A percentile compares a stretch with the other conserved stretches of the same genome.
phyloP scores from a whole-genome alignment of 2,329 filamentous ascomycete genomes.

The Colletotrichum ledebouriae region DNA sequence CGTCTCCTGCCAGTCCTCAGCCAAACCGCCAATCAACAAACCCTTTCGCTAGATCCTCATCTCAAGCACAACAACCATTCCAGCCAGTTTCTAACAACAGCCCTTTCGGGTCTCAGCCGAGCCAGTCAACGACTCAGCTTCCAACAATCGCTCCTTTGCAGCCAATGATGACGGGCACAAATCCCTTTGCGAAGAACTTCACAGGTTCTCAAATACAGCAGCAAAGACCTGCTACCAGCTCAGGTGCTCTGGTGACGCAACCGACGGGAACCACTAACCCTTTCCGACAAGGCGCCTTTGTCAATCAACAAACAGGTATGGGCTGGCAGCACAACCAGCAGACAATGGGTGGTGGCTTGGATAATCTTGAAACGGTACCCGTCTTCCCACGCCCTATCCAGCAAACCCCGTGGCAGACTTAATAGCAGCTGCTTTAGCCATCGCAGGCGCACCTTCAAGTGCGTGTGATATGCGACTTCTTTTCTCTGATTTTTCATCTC shows the following conservation, averaged over 20 bases:
- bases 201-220: conserved; percentile 50
- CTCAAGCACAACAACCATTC: conserved; percentile 51
- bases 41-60: conserved; percentile 80
- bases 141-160: conserved; percentile 58
- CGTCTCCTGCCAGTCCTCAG: conserved; percentile 57
- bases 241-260: conserved; percentile 73
- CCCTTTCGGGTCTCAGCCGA: conserved; percentile 60
- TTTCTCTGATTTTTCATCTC: conserved; percentile 47
- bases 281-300: conserved; percentile 90
- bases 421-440: conserved; percentile 17
- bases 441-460: neutral
- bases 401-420: conserved; percentile 71
- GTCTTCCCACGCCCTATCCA: conserved; percentile 86
- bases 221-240: conserved; percentile 61
- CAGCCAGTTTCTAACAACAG: conserved; percentile 51
- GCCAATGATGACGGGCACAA: conserved; percentile 68
- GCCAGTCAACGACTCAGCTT: conserved; percentile 45
- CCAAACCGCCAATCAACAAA: conserved; percentile 78
- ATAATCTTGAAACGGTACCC: conserved; percentile 82
- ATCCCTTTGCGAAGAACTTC: conserved; percentile 69
- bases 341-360: conserved; percentile 84
- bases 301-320: conserved; percentile 88
- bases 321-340: conserved; percentile 88
- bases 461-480: conserved; percentile 39
- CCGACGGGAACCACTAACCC: conserved; percentile 93